Conservation (phyloP, 2,329 filamentous ascomycete genomes). For the Colletotrichum lupini region DNA sequence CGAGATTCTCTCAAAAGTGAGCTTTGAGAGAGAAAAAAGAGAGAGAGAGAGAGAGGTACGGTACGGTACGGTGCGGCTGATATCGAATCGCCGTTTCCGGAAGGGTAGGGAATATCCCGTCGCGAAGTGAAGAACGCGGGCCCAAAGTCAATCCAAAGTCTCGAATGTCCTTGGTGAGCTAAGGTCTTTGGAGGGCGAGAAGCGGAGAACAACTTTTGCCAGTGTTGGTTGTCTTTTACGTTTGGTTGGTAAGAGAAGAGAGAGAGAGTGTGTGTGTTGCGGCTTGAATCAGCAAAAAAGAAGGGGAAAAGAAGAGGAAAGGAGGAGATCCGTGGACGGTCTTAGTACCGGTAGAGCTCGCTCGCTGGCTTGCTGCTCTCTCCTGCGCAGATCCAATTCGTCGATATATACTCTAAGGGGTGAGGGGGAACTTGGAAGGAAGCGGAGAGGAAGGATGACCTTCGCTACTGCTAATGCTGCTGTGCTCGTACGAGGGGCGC, state of each 20-base stretch:
- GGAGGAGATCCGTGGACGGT: conserved; percentile 5
- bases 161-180: conserved; percentile 7
- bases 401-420: conserved; percentile 29
- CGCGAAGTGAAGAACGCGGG: conserved; percentile 5
- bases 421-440: conserved; percentile 16
- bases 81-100: conserved; percentile 13
- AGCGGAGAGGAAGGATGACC: not conserved
- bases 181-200: conserved; percentile 2
- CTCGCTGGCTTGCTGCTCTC: not conserved
- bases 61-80: not conserved
- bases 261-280: not conserved
- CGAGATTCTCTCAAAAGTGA: not conserved
- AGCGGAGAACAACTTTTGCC: not conserved
- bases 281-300: not conserved
- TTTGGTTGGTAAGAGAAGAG: not conserved
- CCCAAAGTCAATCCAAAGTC: conserved; percentile 7
- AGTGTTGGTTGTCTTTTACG: not conserved
- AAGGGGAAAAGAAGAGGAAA: conserved; percentile 2
- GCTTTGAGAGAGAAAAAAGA: not conserved
- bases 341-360: no score
- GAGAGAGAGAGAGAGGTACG: not conserved
- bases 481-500: conserved; percentile 31
- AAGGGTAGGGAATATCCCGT: conserved; percentile 31
- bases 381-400: conserved; percentile 18
- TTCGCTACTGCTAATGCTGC: conserved; percentile 3